Evolutionary conservation across 2,329 filamentous ascomycete genomes (phyloP), one percentile per base, ranked within the genome.

Genomic region (Tolypocladium inflatum): DNA sequence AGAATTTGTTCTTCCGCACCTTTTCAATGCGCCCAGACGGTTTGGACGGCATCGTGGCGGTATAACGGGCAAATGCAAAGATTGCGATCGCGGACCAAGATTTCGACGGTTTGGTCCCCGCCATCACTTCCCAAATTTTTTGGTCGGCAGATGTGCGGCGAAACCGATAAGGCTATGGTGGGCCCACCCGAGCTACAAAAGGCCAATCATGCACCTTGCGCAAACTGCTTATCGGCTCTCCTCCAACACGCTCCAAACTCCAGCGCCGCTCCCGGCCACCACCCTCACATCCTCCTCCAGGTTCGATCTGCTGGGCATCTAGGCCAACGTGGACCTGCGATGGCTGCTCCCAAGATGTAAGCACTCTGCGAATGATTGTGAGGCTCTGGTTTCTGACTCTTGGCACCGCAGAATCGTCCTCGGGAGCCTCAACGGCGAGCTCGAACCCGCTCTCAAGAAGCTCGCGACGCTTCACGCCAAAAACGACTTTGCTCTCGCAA

Each of bases 401-500:
- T 33, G 0, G 3, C 17, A 62, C 21, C 41, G 2, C 58, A 91
- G 88, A 59, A 86, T 94, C 66, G 90, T 97, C 43, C 77, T 96
- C 61, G 94, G 94, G 58, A 86, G 86, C 69, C 80, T 96, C 63
- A 87, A 91, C 69, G 93, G 93, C 66, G 85, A 89, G 68, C 81
- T 97, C 56, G 79, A 83, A 62, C 73, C 86, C 15, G 86, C 89
- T 11, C 90, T 99, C 70, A 80, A 83, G 60, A 99, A 97, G 73
- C 77, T 97, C 23, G 79, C 86, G 10, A 82, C 84, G 11, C 78
- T 97, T 2, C 92, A 97, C 65, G 77, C 85, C 41, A 97, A 97
- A 74, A 94, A 97, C 69, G 82, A 80, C 67, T 97, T 99, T 71
- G 81, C 89, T 17, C 88, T 97, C 66, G 91, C 90, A 19, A 85